These are phyloP conservation scores for Saitozyma podzolica DNA, from an alignment of 768 basidiomycete genomes.

Conservation along the genomic window DNA sequence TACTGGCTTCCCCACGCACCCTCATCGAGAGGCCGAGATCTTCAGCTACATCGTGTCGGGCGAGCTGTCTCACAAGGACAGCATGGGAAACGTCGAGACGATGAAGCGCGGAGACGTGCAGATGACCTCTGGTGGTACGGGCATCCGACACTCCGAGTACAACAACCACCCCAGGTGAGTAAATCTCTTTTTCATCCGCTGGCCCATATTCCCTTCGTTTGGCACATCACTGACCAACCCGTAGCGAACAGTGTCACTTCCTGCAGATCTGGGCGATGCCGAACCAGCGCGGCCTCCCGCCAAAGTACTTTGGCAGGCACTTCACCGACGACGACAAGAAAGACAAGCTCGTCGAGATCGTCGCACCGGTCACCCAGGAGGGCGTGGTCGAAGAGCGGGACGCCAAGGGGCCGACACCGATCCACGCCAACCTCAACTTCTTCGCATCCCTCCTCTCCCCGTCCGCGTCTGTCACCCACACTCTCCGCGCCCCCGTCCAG, in stretches of 20 bases:
- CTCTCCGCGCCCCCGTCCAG: conserved; percentile 51
- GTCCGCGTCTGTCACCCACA: conserved; percentile 60
- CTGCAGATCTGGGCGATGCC: conserved; percentile 72
- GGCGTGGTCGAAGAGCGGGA: conserved; percentile 68
- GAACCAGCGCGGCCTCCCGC: conserved; percentile 58
- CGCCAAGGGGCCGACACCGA: conserved; percentile 73
- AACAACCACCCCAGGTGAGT: conserved; percentile 55
- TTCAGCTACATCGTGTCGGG: conserved; percentile 77
- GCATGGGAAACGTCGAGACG: conserved; percentile 86
- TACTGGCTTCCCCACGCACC: conserved; percentile 74
- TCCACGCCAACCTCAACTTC: conserved; percentile 54
- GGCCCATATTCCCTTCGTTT: too few species aligned
- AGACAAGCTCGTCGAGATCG: conserved; percentile 69
- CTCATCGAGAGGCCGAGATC: conserved; percentile 78
- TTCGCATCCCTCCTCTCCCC: conserved; percentile 73
- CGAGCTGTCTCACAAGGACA: conserved; percentile 66
- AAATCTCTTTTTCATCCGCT: too few species aligned
- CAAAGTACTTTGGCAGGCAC: conserved; percentile 81
- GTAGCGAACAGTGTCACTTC: conserved; percentile 57
- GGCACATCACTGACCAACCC: conserved; percentile 6
- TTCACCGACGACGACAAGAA: conserved; percentile 80
- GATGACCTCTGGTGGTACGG: conserved; percentile 87
- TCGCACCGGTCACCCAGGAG: conserved; percentile 67
- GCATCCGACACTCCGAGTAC: conserved; percentile 75
- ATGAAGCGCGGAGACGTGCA: conserved; percentile 86